Percentiles rank a stretch among this genome's conserved stretches.
These are phyloP conservation scores for Aspergillus neoniger DNA, from an alignment of 2,329 filamentous ascomycete species.

Conservation along the genomic window DNA sequence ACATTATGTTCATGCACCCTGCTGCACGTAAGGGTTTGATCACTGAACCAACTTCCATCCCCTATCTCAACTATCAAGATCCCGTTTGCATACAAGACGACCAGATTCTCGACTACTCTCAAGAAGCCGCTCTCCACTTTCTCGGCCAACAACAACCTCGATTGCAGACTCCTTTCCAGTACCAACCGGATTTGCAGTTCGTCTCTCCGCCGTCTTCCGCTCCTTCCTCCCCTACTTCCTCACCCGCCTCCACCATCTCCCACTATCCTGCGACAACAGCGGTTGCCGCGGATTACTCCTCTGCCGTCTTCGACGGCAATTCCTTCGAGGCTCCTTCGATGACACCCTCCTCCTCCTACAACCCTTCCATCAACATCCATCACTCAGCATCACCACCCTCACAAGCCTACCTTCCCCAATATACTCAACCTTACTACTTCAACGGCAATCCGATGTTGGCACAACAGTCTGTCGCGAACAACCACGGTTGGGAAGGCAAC, in stretches of 20 bases:
- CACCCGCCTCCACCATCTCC: slow-evolving; percentile 37
- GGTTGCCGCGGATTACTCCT: slow-evolving; percentile 27
- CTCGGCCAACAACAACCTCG: slow-evolving; percentile 27
- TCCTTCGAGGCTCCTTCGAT: slow-evolving; percentile 43
- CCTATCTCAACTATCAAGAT: slow-evolving; percentile 32
- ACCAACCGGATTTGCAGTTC: slow-evolving; percentile 31
- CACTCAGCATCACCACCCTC: slow-evolving; percentile 35
- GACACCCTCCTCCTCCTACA: slow-evolving; percentile 43
- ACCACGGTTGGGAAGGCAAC: slow-evolving; percentile 40
- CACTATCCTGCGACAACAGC: slow-evolving; percentile 32
- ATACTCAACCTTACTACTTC: slow-evolving; percentile 28
- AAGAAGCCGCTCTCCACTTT: slow-evolving; percentile 29
- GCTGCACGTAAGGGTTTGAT: slow-evolving; percentile 46
- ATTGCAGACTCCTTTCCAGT: slow-evolving; percentile 39
- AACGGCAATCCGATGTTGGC: slow-evolving; percentile 43
- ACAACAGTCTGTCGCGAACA: slow-evolving; percentile 38
- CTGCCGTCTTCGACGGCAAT: slow-evolving; percentile 29
- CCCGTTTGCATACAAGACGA: slow-evolving; percentile 44
- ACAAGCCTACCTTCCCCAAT: slow-evolving; percentile 34
- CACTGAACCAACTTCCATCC: slow-evolving; percentile 35
- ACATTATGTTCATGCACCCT: slow-evolving; percentile 44
- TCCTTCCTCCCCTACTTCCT: slow-evolving; percentile 37
- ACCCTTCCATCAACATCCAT: slow-evolving; percentile 39
- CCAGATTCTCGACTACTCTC: slow-evolving; percentile 35
- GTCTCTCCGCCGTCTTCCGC: slow-evolving; percentile 41